Conservation (phyloP, 1,139 yeast species). For the Blastobotrys malaysiensis region DNA sequence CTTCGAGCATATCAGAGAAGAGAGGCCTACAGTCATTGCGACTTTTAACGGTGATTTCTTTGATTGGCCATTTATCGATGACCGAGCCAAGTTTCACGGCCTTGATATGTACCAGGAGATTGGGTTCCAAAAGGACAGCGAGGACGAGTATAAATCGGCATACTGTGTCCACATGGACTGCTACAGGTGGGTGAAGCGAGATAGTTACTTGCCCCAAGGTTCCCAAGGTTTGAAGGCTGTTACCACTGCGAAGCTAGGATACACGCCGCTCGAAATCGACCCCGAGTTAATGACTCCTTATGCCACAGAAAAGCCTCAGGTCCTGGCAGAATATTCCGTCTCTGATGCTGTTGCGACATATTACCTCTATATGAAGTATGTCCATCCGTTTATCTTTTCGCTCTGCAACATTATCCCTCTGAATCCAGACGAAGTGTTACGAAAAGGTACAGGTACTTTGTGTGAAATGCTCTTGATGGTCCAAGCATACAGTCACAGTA, state of each 20-base stretch:
- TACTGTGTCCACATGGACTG: conserved; percentile 98
- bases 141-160: conserved; percentile 88
- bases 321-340: conserved; percentile 91
- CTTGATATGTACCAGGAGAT: conserved; percentile 88
- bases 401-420: conserved; percentile 92
- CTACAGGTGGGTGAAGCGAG: conserved; percentile 98
- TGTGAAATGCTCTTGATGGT: conserved; percentile 98
- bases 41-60: conserved; percentile 98
- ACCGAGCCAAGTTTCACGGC: conserved; percentile 77
- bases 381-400: conserved; percentile 95
- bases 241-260: conserved; percentile 91
- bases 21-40: conserved; percentile 88
- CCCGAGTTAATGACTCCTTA: conserved; percentile 98
- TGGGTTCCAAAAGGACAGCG: conserved; percentile 83
- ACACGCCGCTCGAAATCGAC: conserved; percentile 92
- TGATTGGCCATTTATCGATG: conserved; percentile 98
- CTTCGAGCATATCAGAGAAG: conserved; percentile 86
- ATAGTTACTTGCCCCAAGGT: conserved; percentile 95
- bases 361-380: conserved; percentile 91
- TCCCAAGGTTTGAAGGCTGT: conserved; percentile 98
- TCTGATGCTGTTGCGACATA: conserved; percentile 99
- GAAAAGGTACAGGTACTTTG: conserved; percentile 97
- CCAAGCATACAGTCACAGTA: conserved; percentile 77
- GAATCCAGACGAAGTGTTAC: conserved; percentile 90
- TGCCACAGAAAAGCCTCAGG: conserved; percentile 90